Evolutionary conservation across 768 basidiomycete genomes (phyloP).

Genomic region (Mrakia hoshinonis): DNA sequence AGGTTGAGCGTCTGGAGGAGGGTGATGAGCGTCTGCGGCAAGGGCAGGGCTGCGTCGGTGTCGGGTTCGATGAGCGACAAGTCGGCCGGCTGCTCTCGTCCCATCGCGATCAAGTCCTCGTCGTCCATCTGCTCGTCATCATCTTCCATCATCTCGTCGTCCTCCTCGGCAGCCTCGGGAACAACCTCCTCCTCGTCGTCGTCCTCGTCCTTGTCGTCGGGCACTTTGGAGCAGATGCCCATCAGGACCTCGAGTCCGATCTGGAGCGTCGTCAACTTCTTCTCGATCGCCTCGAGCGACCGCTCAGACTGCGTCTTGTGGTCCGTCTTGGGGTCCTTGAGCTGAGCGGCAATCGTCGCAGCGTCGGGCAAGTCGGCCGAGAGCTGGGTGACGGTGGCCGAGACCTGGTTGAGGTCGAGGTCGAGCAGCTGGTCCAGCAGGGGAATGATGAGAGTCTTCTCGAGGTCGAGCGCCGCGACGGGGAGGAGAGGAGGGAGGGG

Average conservation of each 20-base stretch:
- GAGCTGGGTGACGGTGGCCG: slow-evolving; percentile 40
- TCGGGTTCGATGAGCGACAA: slow-evolving; percentile 39
- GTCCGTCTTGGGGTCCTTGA: slow-evolving; percentile 61
- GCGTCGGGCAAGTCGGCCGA: slow-evolving; percentile 44
- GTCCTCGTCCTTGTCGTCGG: slow-evolving; percentile 55
- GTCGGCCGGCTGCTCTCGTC: slow-evolving; percentile 41
- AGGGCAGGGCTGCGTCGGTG: slow-evolving; percentile 21
- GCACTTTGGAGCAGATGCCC: slow-evolving; percentile 74
- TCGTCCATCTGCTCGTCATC: slow-evolving; percentile 41
- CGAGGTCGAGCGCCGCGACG: slow-evolving; percentile 57
- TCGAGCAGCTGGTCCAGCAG: slow-evolving; percentile 60
- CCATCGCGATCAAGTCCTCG: slow-evolving; percentile 45
- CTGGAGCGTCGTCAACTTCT: slow-evolving; percentile 61
- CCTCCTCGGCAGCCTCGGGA: slow-evolving; percentile 35
- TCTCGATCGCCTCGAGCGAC: slow-evolving; percentile 66
- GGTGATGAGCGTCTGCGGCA: slow-evolving; percentile 36
- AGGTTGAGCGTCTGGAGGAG: slow-evolving; percentile 57
- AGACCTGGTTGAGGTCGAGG: slow-evolving; percentile 48
- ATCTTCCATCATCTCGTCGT: slow-evolving; percentile 32
- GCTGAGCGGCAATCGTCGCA: slow-evolving; percentile 29
- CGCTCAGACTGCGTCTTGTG: slow-evolving; percentile 61
- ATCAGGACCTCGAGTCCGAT: slow-evolving; percentile 83
- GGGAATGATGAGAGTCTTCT: slow-evolving; percentile 63
- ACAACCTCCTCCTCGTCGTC: slow-evolving; percentile 33
- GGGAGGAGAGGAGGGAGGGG: slow-evolving; percentile 64